A percentile compares a stretch with the other conserved stretches of the same genome.
Conservation (phyloP, 257 asterid genomes). For the Solanum ossicruentum region DNA sequence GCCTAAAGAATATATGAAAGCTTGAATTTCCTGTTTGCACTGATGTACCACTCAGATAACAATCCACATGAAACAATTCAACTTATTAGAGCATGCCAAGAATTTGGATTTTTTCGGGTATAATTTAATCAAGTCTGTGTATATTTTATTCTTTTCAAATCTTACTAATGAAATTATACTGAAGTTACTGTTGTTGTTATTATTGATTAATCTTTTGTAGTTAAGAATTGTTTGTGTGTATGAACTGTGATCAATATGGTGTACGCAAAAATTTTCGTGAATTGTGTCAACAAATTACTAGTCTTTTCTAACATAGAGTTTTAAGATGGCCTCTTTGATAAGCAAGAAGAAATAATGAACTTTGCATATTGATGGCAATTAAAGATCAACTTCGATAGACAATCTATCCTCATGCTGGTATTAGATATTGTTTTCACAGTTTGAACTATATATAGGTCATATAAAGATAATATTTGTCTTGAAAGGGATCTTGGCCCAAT, state of each 20-base stretch:
- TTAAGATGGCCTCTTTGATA: not conserved
- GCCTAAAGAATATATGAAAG: constrained; percentile 10
- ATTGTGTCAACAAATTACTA: no score
- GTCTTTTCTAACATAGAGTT: not conserved
- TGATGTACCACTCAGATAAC: constrained; percentile 6
- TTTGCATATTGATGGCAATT: no score
- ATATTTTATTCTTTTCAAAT: not conserved
- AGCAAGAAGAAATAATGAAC: not conserved
- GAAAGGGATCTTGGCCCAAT: not conserved
- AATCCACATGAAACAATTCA: constrained; percentile 4
- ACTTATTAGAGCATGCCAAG: constrained; percentile 33
- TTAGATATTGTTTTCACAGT: no score
- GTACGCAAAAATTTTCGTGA: not conserved
- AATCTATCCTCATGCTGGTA: no score
- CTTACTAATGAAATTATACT: not conserved
- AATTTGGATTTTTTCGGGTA: constrained; percentile 45
- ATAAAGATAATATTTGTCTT: no score
- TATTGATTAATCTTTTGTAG: not conserved
- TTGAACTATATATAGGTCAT: no score
- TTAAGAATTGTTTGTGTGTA: not conserved
- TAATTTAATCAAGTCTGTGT: not conserved
- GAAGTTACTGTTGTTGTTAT: not conserved
- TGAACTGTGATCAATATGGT: not conserved
- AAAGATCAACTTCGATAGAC: no score
- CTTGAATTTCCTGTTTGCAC: not conserved